A percentile compares a stretch with the other conserved stretches of the same genome.
Evolutionary conservation across 345 rosid genomes (phyloP).

Genomic region (Ailanthus altissimus): DNA sequence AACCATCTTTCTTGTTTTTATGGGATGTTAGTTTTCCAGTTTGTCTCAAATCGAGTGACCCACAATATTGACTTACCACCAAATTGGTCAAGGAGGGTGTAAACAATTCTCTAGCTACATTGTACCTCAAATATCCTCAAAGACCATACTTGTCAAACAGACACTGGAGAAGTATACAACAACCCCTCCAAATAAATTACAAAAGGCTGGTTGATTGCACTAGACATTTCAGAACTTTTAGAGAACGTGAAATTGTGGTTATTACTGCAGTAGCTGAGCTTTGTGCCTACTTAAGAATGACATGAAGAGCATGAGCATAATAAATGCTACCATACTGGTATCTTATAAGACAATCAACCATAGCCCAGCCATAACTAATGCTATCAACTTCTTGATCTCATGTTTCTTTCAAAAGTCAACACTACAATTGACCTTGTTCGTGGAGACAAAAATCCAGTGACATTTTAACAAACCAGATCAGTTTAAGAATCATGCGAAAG

Average conservation of each 20-base stretch:
- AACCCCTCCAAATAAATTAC: neutral
- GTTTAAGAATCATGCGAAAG: neutral
- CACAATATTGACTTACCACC: slow-evolving; percentile 1
- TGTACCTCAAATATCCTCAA: neutral
- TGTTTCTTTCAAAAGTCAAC: slow-evolving; percentile 2
- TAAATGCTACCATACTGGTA: neutral
- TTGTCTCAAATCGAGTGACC: neutral
- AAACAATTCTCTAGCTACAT: neutral
- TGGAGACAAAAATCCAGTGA: neutral
- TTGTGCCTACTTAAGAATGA: no score
- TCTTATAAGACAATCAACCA: neutral
- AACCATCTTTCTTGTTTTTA: neutral
- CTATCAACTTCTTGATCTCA: neutral
- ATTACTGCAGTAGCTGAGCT: neutral
- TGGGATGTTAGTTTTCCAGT: neutral
- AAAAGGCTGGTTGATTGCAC: neutral
- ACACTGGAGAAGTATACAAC: neutral
- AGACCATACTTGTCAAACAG: neutral
- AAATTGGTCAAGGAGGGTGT: neutral
- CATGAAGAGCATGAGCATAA: neutral
- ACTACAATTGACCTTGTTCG: neutral
- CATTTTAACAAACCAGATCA: neutral
- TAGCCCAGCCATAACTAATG: neutral
- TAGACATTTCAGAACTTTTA: neutral
- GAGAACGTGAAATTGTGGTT: neutral